These are phyloP conservation scores for Wickerhamiella cacticola DNA, from an alignment of 805 yeast genomes.

Conservation along the genomic window DNA sequence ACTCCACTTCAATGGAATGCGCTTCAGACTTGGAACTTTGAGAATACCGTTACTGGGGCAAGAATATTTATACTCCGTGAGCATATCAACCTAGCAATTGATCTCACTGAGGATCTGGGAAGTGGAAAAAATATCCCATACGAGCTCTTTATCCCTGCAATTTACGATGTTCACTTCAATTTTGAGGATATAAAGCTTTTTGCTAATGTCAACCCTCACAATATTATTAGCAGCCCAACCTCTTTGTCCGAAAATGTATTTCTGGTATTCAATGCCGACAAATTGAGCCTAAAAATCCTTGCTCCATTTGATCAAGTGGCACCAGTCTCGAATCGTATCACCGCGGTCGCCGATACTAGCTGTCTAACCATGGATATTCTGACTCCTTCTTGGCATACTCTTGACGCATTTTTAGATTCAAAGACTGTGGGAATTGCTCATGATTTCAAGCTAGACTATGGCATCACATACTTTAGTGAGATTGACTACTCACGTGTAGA, in stretches of 20 bases:
- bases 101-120: constrained; percentile 62
- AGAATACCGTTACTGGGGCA: constrained; percentile 40
- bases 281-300: constrained; percentile 35
- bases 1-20: constrained; percentile 82
- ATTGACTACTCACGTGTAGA: constrained; percentile 31
- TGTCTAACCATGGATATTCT: constrained; percentile 50
- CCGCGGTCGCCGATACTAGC: constrained; percentile 33
- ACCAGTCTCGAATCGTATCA: constrained; percentile 22
- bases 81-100: constrained; percentile 62
- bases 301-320: constrained; percentile 45
- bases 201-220: constrained; percentile 74
- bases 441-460: constrained; percentile 50
- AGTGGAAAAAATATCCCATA: constrained; percentile 55
- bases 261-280: constrained; percentile 57
- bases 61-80: constrained; percentile 65
- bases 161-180: constrained; percentile 50
- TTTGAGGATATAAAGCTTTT: constrained; percentile 45
- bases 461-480: constrained; percentile 46
- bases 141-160: constrained; percentile 62
- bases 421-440: constrained; percentile 56
- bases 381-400: constrained; percentile 89
- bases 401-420: constrained; percentile 52
- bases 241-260: constrained; percentile 73
- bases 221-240: constrained; percentile 78
- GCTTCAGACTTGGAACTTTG: constrained; percentile 52